Conservation (phyloP, 257 asterid genomes). For the Fraxinus anomala region DNA sequence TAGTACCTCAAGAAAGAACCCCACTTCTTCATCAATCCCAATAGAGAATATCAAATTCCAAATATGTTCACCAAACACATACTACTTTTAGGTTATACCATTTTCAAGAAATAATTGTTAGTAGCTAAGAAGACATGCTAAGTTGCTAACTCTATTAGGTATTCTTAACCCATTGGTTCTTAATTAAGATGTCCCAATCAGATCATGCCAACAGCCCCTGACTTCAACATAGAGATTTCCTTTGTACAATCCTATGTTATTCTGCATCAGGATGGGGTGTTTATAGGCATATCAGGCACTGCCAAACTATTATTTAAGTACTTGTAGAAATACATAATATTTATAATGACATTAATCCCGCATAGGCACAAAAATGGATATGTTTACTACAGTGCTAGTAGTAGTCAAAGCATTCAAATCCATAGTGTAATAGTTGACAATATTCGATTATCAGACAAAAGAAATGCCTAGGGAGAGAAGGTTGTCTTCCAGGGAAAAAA, state of each 20-base stretch:
- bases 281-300: too few relatives aligned
- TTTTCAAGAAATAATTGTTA: background rate
- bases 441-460: too few relatives aligned
- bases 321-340: background rate
- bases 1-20: background rate
- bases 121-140: background rate
- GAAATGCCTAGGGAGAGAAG: too few relatives aligned
- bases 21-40: background rate
- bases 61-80: background rate
- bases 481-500: too few relatives aligned
- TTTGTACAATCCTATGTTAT: background rate
- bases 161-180: background rate
- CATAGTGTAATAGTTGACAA: too few relatives aligned
- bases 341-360: background rate
- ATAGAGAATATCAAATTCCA: background rate
- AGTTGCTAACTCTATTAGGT: background rate
- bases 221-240: background rate
- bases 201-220: background rate
- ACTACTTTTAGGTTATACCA: background rate
- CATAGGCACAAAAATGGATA: background rate
- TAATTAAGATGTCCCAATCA: background rate
- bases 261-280: background rate
- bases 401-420: background rate
- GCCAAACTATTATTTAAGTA: background rate
- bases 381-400: background rate